phyloP scores from a whole-genome alignment of 192 early-diverging fungal species.

The Lobosporangium transversale region DNA sequence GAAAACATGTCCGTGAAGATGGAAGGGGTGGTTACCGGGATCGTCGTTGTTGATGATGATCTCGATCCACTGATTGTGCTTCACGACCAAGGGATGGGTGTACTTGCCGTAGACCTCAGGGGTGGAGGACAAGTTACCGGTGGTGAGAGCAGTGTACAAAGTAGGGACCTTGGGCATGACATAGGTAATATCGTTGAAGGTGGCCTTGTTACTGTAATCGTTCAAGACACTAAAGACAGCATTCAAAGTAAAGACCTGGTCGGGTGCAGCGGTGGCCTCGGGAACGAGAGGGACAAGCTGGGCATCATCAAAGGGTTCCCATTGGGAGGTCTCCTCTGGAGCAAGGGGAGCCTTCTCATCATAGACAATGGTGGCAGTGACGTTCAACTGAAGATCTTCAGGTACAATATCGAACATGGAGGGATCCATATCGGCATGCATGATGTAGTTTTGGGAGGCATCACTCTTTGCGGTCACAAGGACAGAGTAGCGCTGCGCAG shows the following conservation, averaged over 20 bases:
- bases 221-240: conserved; percentile 71
- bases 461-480: conserved; percentile 77
- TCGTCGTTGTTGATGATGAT: conserved; percentile 82
- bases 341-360: conserved; percentile 19
- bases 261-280: conserved; percentile 54
- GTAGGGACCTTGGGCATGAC: conserved; percentile 71
- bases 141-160: conserved; percentile 70
- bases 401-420: conserved; percentile 80
- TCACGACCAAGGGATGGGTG: conserved; percentile 69
- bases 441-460: conserved; percentile 68
- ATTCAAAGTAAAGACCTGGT: conserved; percentile 62
- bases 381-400: conserved; percentile 63
- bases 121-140: conserved; percentile 60
- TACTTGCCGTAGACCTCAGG: conserved; percentile 70
- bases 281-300: conserved; percentile 60
- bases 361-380: conserved; percentile 69
- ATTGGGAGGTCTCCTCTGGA: conserved; percentile 47
- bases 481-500: conserved; percentile 85
- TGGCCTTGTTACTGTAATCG: conserved; percentile 82
- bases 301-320: conserved; percentile 66
- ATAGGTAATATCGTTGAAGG: conserved; percentile 82
- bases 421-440: conserved; percentile 81
- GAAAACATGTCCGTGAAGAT: conserved; percentile 88
- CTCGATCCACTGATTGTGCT: conserved; percentile 73
- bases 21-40: conserved; percentile 79